Evolutionary conservation across 2,329 filamentous ascomycete species (phyloP).

Genomic region (Parastagonospora avenae): DNA sequence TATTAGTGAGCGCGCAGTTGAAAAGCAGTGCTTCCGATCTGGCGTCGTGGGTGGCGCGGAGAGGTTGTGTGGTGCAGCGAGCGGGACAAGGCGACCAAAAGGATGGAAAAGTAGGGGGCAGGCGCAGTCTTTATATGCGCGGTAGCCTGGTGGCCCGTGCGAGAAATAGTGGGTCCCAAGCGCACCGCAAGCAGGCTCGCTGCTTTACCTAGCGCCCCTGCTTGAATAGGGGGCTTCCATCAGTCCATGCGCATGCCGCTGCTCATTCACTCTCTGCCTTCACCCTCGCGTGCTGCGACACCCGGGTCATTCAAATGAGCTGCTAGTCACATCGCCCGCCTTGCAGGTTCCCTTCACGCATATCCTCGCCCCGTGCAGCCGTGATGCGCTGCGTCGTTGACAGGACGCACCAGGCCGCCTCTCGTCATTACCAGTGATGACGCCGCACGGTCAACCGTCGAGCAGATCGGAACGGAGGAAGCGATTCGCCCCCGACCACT

Average conservation of each 20-base stretch:
- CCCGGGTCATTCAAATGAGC: too few species aligned
- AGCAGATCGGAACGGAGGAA: conserved; percentile 18
- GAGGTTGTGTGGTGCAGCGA: conserved; percentile 33
- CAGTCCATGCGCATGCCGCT: conserved; percentile 1
- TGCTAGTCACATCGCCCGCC: too few species aligned
- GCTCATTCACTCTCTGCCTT: too few species aligned
- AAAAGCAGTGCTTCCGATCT: conserved; percentile 31
- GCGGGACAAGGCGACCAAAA: conserved; percentile 36
- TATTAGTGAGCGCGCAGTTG: conserved; percentile 40
- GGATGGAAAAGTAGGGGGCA: conserved; percentile 29
- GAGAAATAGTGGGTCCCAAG: conserved; percentile 5
- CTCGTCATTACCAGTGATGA: conserved; percentile 22
- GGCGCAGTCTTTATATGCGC: conserved; percentile 30
- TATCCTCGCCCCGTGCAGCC: conserved; percentile 1
- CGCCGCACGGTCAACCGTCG: conserved; percentile 22
- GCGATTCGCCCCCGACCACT: conserved; percentile 22
- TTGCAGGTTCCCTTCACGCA: neutral
- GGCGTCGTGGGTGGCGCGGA: conserved; percentile 31
- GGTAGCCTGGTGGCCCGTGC: conserved; percentile 16
- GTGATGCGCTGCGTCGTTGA: neutral
- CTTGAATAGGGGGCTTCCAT: conserved; percentile 29
- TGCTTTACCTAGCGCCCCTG: conserved; percentile 28
- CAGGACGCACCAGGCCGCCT: neutral
- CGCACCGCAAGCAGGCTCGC: conserved; percentile 10
- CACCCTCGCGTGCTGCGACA: too few species aligned